Evolutionary conservation across 2,329 filamentous ascomycete species (phyloP), one percentile per base, ranked within the genome.

Genomic region (Penicillium griseofulvum): DNA sequence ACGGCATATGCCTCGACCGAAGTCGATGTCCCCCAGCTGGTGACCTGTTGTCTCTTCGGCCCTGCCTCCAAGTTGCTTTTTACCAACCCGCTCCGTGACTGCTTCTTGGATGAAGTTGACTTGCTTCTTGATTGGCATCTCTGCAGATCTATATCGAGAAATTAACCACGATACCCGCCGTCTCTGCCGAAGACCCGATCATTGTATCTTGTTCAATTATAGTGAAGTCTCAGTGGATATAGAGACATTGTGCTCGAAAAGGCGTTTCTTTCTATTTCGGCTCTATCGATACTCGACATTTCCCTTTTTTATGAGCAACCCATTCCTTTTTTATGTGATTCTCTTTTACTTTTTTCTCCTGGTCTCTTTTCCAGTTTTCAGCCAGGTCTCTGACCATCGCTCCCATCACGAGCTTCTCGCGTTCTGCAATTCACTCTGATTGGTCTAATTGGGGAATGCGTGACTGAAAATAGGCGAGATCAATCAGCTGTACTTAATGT

Each of bases 401-500:
- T 56, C 41, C 31, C 17, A 33, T 26, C n/a, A 29, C 39, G 31
- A 49, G 33, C 37, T 36, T 45, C 49, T 57, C 39, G 28, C 44
- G 14, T 49, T 39, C 36, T 38, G 31, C 28, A 51, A 22, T 47
- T 33, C n/a, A 34, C 24, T 46, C 38, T 26, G 14, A 34, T 43
- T 28, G 37, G 39, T 46, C 48, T 43, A 28, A 38, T 54, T 33
- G 33, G 12, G 17, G 50, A 28, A 57, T 53, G 42, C 46, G 55
- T 52, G 54, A 53, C 41, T 67, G 61, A 60, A 61, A 55, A 60
- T 62, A 61, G 51, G 49, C 36, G 55, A 59, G 52, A 54, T 49
- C 56, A 57, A 56, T 54, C 55, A 61, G 57, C 55, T 65, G 63
- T 68, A 68, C 55, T 59, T 68, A 65, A 67, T 67, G 63, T 59